These are phyloP conservation scores for Lentinula sp. DNA, from an alignment of 768 basidiomycete genomes.

Conservation along the genomic window DNA sequence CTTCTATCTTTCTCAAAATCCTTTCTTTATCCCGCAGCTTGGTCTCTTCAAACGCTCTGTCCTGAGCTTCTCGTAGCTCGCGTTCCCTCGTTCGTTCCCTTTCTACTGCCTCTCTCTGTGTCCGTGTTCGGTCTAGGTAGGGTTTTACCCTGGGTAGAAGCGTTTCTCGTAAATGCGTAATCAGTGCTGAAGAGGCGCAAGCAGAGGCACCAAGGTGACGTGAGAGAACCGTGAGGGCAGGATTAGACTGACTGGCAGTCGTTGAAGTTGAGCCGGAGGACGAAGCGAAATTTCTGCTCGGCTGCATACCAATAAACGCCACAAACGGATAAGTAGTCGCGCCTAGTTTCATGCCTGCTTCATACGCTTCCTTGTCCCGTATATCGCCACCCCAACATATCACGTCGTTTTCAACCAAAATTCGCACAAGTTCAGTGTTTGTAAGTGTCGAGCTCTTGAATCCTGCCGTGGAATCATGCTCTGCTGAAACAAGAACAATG, in stretches of 20 bases:
- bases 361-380: constrained; percentile 74
- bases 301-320: constrained; percentile 86
- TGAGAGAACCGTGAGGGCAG: constrained; percentile 75
- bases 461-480: constrained; percentile 83
- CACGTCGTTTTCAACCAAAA: constrained; percentile 64
- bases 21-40: constrained; percentile 63
- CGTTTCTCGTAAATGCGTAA: constrained; percentile 59
- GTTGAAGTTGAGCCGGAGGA: constrained; percentile 23
- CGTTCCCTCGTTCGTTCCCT: constrained; percentile 49
- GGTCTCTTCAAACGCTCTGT: constrained; percentile 66
- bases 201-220: constrained; percentile 69
- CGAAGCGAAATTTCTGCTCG: constrained; percentile 41
- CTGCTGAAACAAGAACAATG: constrained; percentile 77
- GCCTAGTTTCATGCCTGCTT: constrained; percentile 68
- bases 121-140: constrained; percentile 59
- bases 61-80: constrained; percentile 71
- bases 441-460: constrained; percentile 84
- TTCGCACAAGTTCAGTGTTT: constrained; percentile 60
- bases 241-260: constrained; percentile 24
- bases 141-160: constrained; percentile 79
- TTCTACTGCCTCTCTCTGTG: constrained; percentile 42
- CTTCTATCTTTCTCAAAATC: constrained; percentile 48
- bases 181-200: constrained; percentile 55
- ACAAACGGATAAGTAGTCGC: constrained; percentile 92
- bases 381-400: constrained; percentile 93